A percentile compares a stretch with the other conserved stretches of the same genome.
Conservation (phyloP, 2,329 filamentous ascomycete species). For the Alternaria gansuensis region DNA sequence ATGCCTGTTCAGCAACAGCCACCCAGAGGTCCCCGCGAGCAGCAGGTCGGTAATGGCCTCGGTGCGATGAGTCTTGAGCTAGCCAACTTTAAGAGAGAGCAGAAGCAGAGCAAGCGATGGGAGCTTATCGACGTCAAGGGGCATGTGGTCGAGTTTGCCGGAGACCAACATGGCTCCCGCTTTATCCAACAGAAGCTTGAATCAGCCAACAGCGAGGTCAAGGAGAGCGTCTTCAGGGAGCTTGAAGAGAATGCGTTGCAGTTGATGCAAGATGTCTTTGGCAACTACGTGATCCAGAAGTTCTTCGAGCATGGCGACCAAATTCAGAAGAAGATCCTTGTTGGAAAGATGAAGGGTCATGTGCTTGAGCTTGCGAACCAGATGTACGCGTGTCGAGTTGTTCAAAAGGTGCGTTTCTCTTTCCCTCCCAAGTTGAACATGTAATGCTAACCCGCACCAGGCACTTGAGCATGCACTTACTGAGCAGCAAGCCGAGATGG, state of each 20-base stretch:
- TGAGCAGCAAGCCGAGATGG: conserved; percentile 87
- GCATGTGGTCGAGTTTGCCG: conserved; percentile 91
- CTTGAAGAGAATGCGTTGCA: conserved; percentile 84
- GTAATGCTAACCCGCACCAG: conserved; percentile 55
- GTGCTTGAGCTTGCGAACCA: conserved; percentile 81
- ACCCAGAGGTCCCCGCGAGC: conserved; percentile 59
- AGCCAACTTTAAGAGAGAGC: conserved; percentile 79
- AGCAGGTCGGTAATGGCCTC: conserved; percentile 61
- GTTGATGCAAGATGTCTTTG: conserved; percentile 95
- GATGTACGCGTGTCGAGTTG: conserved; percentile 93
- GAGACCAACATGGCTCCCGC: conserved; percentile 92
- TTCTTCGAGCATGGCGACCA: conserved; percentile 97
- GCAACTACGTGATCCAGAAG: conserved; percentile 98
- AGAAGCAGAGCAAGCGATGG: conserved; percentile 76
- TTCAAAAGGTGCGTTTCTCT: conserved; percentile 77
- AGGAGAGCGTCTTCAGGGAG: conserved; percentile 87
- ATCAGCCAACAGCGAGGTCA: conserved; percentile 93
- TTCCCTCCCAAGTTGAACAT: background rate
- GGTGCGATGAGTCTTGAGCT: conserved; percentile 75
- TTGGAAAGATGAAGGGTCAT: conserved; percentile 86
- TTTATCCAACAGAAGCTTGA: conserved; percentile 95
- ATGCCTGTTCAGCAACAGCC: conserved; percentile 52
- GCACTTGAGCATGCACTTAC: conserved; percentile 88
- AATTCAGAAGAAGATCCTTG: conserved; percentile 86
- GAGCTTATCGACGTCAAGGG: conserved; percentile 89